These are phyloP conservation scores for Candida lessepsii DNA, from an alignment of 805 yeast genomes.

Conservation along the genomic window DNA sequence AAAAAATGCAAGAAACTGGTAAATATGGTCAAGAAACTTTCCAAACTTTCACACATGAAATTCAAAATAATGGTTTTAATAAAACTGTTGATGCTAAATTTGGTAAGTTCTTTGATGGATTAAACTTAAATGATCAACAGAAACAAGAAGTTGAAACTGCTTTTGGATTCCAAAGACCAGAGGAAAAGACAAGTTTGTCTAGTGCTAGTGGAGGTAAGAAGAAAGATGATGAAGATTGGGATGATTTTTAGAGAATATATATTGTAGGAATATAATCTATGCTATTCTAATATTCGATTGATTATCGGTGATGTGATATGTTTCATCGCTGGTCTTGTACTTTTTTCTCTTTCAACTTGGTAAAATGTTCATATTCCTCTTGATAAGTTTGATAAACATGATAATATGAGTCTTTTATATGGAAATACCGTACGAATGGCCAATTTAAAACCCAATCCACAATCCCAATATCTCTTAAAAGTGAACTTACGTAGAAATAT, in stretches of 20 bases:
- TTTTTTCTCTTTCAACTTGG: constrained; percentile 9
- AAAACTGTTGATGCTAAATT: constrained; percentile 47
- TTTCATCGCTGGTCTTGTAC: background rate
- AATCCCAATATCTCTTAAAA: constrained; percentile 66
- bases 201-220: constrained; percentile 45
- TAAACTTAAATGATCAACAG: constrained; percentile 36
- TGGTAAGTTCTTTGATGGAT: constrained; percentile 56
- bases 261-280: too few relatives aligned
- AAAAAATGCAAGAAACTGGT: constrained; percentile 87
- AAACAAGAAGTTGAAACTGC: constrained; percentile 53
- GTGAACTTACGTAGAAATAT: constrained; percentile 53
- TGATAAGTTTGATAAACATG: constrained; percentile 45
- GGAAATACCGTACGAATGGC: constrained; percentile 50
- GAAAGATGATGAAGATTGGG: constrained; percentile 62
- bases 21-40: constrained; percentile 70
- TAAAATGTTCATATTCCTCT: constrained; percentile 42
- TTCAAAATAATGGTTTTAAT: constrained; percentile 39
- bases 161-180: constrained; percentile 62
- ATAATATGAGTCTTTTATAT: constrained; percentile 61
- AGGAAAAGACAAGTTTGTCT: constrained; percentile 54
- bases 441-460: constrained; percentile 62
- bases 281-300: too few relatives aligned
- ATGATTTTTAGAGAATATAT: constrained; percentile 45
- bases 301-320: too few relatives aligned
- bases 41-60: constrained; percentile 51